Base-by-base conservation (phyloP, 768 basidiomycete genomes). In the Podaxis sp. region DNA sequence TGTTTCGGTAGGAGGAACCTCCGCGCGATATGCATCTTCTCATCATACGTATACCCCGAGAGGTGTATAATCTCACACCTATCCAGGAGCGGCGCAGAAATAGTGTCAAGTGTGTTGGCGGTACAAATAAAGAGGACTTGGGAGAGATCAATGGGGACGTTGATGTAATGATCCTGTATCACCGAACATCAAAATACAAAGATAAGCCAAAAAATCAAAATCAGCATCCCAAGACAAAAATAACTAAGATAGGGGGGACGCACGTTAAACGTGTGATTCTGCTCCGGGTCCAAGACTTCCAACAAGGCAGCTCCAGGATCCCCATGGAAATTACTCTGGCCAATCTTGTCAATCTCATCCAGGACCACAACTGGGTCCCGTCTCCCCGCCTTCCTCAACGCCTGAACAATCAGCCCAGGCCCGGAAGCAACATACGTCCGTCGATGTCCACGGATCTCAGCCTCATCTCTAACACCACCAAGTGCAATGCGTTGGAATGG, bases 341-440 rank as follows among this genome's bases (percentile, higher is more conserved):
- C 89, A 57, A 93, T 83, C 74, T 97, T 97, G 74, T 97, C 95
- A 47, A 97, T 86, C 72, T 97, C 95, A 68, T 97, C 95, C 76
- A 95, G 76, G 35, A 98, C 74, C 56, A 96, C 77, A 4, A 98
- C 90, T 11, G 87, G 85, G 71, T 97, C 93, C 27, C 78, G 74
- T 50, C 91, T 78, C 5, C 91, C 91, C 0, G 91, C 91, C 68
- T 91, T 93, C 38, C 92, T 79, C 64, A 97, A 74, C 0, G 92
- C 92, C 70, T 95, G 92, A 1, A 94, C 90, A 50, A 97, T 89
- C 55, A 90, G 71, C 2, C 91, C 91, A 0, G 91, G 91, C 0
- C 90, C 89, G 56, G 88, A 90, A 16, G 91, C 92, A n/a, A 94
- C 93, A 67, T 97, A 98, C 23, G 95, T 98, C 56, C 95, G 79